Evolutionary conservation across 177 flowering plant genomes (phyloP).

Genomic region (Vitis hybrid): DNA sequence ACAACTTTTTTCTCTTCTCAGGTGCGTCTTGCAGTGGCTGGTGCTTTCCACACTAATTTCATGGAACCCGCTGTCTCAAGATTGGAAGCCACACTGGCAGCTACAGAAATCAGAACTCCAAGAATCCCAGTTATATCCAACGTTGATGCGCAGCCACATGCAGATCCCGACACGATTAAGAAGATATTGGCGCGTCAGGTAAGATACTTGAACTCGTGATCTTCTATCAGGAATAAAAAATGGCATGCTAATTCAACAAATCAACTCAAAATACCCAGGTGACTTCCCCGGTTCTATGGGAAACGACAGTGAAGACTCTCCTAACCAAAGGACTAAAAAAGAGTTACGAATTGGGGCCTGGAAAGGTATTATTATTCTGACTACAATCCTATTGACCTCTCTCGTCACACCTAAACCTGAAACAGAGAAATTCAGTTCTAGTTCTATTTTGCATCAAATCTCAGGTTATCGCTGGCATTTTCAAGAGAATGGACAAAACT

Average conservation of each 20-base stretch:
- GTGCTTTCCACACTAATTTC: constrained; percentile 96
- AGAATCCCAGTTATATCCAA: constrained; percentile 96
- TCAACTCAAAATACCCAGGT: constrained; percentile 41
- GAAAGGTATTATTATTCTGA: constrained; percentile 55
- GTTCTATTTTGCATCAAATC: constrained; percentile 2
- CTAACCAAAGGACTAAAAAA: constrained; percentile 68
- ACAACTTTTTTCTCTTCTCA: constrained; percentile 15
- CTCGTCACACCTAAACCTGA: too few species aligned
- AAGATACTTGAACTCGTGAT: constrained; percentile 5
- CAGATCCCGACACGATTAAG: constrained; percentile 88
- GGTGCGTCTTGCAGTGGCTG: constrained; percentile 99
- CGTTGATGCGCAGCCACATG: constrained; percentile 96
- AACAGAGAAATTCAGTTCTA: too few species aligned
- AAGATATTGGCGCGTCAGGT: constrained; percentile 93
- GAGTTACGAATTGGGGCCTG: constrained; percentile 95
- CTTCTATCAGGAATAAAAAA: neutral
- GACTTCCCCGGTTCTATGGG: constrained; percentile 98
- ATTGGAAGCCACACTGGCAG: constrained; percentile 86
- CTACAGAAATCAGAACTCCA: constrained; percentile 77
- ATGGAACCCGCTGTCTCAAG: constrained; percentile 98
- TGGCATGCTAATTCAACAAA: constrained; percentile 4
- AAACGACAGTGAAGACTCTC: constrained; percentile 82
- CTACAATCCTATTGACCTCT: too few species aligned
- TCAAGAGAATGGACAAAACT: constrained; percentile 75
- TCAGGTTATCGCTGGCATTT: constrained; percentile 92